phyloP scores from a whole-genome alignment of 371 early-diverging fungal species.

The Syncephalastrum contaminatum region DNA sequence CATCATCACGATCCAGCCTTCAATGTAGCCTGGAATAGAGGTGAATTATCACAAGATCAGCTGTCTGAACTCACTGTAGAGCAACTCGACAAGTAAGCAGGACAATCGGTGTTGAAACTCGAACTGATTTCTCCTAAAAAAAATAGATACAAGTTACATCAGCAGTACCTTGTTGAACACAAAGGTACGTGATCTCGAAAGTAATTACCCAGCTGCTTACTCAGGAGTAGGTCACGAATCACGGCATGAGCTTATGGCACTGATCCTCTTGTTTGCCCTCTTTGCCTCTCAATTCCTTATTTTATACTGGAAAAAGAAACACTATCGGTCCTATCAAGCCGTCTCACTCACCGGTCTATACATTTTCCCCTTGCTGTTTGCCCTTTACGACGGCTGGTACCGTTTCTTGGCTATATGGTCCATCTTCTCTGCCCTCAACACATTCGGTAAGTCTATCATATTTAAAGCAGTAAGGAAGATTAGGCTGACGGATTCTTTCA shows the following conservation, averaged over 20 bases:
- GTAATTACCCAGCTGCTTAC: not conserved
- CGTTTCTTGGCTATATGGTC: conserved; percentile 46
- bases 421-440: conserved; percentile 41
- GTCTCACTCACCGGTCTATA: conserved; percentile 76
- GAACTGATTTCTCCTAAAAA: not conserved
- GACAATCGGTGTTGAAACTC: not conserved
- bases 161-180: conserved; percentile 37
- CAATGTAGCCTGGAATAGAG: conserved; percentile 34
- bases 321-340: conserved; percentile 73
- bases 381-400: conserved; percentile 50
- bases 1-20: conserved; percentile 23
- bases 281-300: conserved; percentile 75
- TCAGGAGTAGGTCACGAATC: conserved; percentile 55
- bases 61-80: conserved; percentile 25
- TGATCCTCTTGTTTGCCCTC: conserved; percentile 72
- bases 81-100: conserved; percentile 35
- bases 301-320: conserved; percentile 77
- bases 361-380: conserved; percentile 60
- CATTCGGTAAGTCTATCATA: conserved; percentile 27
- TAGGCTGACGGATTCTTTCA: not conserved
- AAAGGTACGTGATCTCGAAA: conserved; percentile 26
- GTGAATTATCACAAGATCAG: conserved; percentile 34
- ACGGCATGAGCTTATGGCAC: conserved; percentile 74
- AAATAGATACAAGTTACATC: conserved; percentile 35
- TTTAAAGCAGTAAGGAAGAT: not conserved